Evolutionary conservation across 768 basidiomycete species (phyloP).

Genomic region (Rickenella mellea): DNA sequence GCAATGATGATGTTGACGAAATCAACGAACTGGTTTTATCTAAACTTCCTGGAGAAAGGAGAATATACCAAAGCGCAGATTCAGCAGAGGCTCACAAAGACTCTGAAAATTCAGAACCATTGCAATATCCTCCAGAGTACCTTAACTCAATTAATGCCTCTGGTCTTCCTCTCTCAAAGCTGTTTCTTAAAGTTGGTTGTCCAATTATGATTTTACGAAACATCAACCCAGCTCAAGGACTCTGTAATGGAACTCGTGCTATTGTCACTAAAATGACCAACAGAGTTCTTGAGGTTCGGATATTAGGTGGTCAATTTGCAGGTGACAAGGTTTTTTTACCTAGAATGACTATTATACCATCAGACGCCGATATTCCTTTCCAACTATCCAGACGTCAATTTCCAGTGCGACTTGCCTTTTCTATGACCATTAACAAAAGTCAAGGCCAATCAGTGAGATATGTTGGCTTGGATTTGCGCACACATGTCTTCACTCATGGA

Average conservation of each 20-base stretch:
- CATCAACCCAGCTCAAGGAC: conserved; percentile 20
- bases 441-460: conserved; percentile 37
- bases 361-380: conserved; percentile 19
- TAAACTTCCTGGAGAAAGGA: conserved; percentile 11
- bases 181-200: conserved; percentile 16
- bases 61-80: conserved; percentile 13
- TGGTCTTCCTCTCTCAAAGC: conserved; percentile 29
- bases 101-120: conserved; percentile 12
- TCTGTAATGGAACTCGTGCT: conserved; percentile 16
- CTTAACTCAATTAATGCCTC: conserved; percentile 27
- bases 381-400: conserved; percentile 21
- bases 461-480: conserved; percentile 31
- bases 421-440: conserved; percentile 38
- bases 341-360: conserved; percentile 24
- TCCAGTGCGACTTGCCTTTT: conserved; percentile 33
- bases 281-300: conserved; percentile 22
- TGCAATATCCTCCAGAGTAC: conserved; percentile 23
- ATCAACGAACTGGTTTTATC: conserved; percentile 17
- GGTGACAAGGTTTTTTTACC: conserved; percentile 31
- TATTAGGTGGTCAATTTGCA: conserved; percentile 26
- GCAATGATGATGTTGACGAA: conserved; percentile 26
- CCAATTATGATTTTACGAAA: conserved; percentile 35
- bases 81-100: conserved; percentile 6
- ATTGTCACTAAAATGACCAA: conserved; percentile 21
- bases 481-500: conserved; percentile 31